Percentiles rank a stretch among this genome's conserved stretches.
Conservation (phyloP, 805 yeast genomes). For the Yarrowia sp. region DNA sequence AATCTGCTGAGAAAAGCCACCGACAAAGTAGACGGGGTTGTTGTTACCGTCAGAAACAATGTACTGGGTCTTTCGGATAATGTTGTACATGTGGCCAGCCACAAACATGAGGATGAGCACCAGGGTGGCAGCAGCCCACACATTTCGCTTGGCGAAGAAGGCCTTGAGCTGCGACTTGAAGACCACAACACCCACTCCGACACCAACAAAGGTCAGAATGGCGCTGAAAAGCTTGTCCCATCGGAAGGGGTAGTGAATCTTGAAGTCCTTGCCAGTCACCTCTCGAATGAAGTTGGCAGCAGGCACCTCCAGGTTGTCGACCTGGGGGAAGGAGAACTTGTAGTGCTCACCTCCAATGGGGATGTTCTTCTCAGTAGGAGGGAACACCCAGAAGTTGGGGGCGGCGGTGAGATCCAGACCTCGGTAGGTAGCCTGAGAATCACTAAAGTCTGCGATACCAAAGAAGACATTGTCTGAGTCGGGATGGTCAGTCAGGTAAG, state of each 20-base stretch:
- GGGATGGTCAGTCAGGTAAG: conserved; percentile 62
- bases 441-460: conserved; percentile 68
- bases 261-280: conserved; percentile 33
- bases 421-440: conserved; percentile 52
- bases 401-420: conserved; percentile 61
- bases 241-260: conserved; percentile 37
- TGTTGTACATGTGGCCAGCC: conserved; percentile 91
- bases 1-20: conserved; percentile 71
- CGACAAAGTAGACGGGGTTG: conserved; percentile 50
- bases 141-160: conserved; percentile 48
- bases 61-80: conserved; percentile 66
- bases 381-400: conserved; percentile 67
- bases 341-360: conserved; percentile 33
- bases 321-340: conserved; percentile 36
- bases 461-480: conserved; percentile 56
- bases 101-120: conserved; percentile 65
- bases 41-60: conserved; percentile 45
- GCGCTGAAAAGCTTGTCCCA: conserved; percentile 29
- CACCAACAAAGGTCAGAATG: conserved; percentile 25
- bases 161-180: conserved; percentile 38
- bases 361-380: conserved; percentile 45
- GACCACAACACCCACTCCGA: conserved; percentile 23
- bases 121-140: conserved; percentile 74
- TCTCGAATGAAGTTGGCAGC: conserved; percentile 27
- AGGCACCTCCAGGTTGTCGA: conserved; percentile 32